These are phyloP conservation scores for Zarea fungicola DNA, from an alignment of 2,329 filamentous ascomycete species.

Conservation along the genomic window DNA sequence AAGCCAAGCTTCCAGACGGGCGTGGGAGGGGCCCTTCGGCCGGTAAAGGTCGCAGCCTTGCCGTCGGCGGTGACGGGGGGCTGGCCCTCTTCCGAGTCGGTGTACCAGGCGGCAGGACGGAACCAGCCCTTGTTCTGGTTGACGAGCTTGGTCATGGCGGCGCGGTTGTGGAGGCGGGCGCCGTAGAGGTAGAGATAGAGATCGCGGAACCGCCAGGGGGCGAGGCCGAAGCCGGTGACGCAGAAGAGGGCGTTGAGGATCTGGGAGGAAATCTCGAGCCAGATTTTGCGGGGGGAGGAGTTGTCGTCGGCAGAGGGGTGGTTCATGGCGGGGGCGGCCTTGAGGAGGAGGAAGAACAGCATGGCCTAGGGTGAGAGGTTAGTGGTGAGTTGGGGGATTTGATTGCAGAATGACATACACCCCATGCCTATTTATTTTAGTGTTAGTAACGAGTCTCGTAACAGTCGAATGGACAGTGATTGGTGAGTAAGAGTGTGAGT, in stretches of 20 bases:
- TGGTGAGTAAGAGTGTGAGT: no score
- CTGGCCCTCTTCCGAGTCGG: neutral
- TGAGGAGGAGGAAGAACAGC: constrained; percentile 6
- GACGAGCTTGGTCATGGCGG: constrained; percentile 17
- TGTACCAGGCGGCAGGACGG: constrained; percentile 21
- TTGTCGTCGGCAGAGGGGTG: constrained; percentile 16
- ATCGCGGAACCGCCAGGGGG: constrained; percentile 58
- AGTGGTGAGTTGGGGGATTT: neutral
- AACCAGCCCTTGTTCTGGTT: constrained; percentile 20
- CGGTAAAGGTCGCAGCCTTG: constrained; percentile 18
- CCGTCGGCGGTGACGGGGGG: constrained; percentile 8
- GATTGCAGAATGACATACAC: constrained; percentile 15
- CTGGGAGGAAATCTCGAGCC: constrained; percentile 13
- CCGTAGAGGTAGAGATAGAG: constrained; percentile 18
- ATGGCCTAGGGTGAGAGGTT: no score
- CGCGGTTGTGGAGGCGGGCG: constrained; percentile 15
- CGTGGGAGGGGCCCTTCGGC: constrained; percentile 18
- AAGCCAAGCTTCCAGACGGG: constrained; percentile 21
- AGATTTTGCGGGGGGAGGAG: constrained; percentile 18
- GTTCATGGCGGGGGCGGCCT: constrained; percentile 16
- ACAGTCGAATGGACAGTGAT: neutral
- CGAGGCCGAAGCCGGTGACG: constrained; percentile 77
- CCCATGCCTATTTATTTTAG: constrained; percentile 20
- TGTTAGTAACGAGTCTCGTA: no score
- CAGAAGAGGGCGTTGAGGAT: constrained; percentile 70